These are phyloP conservation scores for Exophiala calicioides DNA, from an alignment of 2,329 filamentous ascomycete genomes.

Conservation along the genomic window DNA sequence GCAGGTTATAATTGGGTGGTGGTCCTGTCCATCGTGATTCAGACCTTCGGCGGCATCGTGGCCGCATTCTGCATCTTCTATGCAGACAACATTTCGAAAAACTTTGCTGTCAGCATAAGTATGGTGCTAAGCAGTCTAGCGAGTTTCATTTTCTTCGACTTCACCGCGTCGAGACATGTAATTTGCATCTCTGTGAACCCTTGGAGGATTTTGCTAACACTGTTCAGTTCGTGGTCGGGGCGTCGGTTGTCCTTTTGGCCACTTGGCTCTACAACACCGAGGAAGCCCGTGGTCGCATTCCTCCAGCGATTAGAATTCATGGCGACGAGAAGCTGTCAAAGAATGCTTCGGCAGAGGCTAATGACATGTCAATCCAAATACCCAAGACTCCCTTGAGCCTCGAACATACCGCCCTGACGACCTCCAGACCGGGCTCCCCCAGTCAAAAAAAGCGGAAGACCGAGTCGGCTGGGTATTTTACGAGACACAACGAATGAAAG, in stretches of 20 bases:
- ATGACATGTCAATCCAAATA: constrained; percentile 50
- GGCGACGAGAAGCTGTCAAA: constrained; percentile 74
- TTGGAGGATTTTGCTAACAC: constrained; percentile 2
- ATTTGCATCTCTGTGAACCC: constrained; percentile 40
- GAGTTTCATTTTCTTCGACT: constrained; percentile 82
- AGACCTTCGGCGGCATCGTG: constrained; percentile 82
- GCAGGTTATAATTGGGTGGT: constrained; percentile 91
- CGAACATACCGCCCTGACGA: constrained; percentile 51
- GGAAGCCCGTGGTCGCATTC: constrained; percentile 53
- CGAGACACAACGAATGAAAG: constrained; percentile 35
- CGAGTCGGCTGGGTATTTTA: constrained; percentile 42
- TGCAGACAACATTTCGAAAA: constrained; percentile 88
- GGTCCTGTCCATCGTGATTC: constrained; percentile 79
- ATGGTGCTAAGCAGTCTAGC: constrained; percentile 84
- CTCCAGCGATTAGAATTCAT: constrained; percentile 64
- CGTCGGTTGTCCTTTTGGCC: constrained; percentile 72
- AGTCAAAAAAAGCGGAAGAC: constrained; percentile 38
- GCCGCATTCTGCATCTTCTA: constrained; percentile 79
- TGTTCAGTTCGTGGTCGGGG: constrained; percentile 76
- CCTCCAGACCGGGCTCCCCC: constrained; percentile 54
- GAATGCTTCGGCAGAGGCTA: constrained; percentile 46
- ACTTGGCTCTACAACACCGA: constrained; percentile 79
- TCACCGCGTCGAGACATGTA: constrained; percentile 71
- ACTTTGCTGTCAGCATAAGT: constrained; percentile 88
- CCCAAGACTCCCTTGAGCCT: constrained; percentile 50